Conservation (phyloP, 2,329 filamentous ascomycete genomes). For the Xylariaceae sp. region DNA sequence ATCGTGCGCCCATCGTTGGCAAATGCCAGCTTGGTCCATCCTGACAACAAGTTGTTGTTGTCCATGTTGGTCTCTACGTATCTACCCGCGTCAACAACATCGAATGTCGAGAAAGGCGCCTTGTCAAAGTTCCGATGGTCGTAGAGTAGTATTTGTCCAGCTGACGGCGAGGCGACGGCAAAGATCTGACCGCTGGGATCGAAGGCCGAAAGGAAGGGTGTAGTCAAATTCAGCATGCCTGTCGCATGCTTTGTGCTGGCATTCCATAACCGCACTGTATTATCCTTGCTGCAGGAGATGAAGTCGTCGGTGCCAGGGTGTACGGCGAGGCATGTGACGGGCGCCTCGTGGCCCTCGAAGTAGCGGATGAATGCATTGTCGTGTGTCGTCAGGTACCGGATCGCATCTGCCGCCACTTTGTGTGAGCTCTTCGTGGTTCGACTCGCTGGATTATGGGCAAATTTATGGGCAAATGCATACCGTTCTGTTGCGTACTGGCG, state of each 20-base stretch:
- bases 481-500: conserved; percentile 90
- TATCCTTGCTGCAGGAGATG: conserved; percentile 85
- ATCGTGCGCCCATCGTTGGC: conserved; percentile 91
- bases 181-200: conserved; percentile 92
- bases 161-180: conserved; percentile 77
- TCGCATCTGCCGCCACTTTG: conserved; percentile 56
- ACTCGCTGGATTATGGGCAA: background rate
- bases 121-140: conserved; percentile 93
- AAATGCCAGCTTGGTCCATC: conserved; percentile 92
- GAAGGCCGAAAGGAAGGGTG: conserved; percentile 79
- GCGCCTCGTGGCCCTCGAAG: conserved; percentile 82
- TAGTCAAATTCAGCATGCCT: conserved; percentile 75
- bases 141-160: conserved; percentile 80
- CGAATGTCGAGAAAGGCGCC: conserved; percentile 81
- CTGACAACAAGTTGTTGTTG: conserved; percentile 39
- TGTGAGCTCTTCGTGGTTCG: background rate
- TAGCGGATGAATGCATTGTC: conserved; percentile 97
- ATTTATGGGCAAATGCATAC: conserved; percentile 39
- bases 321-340: conserved; percentile 78
- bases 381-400: conserved; percentile 82
- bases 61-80: conserved; percentile 53
- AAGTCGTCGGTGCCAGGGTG: conserved; percentile 88
- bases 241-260: conserved; percentile 74
- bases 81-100: conserved; percentile 59
- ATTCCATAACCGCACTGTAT: conserved; percentile 90